Evolutionary conservation across 805 yeast genomes (phyloP), one percentile per base, ranked within the genome.

Genomic region (Ogataea kodamae): DNA sequence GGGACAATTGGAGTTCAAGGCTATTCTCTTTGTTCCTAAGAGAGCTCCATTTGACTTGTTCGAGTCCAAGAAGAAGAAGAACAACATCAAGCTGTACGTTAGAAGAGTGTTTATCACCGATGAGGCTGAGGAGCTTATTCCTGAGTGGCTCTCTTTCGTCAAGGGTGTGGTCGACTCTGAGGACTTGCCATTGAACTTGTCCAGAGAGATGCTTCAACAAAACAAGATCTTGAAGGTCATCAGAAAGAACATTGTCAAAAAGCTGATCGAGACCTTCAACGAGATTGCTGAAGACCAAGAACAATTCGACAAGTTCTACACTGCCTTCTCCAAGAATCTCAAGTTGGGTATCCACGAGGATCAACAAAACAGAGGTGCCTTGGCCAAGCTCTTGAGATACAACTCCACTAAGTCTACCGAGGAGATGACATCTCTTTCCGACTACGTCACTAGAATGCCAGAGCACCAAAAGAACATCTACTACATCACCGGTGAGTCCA

Each of bases 141-240:
- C 99, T 64, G 97, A 92, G 68, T 92, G 98, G 98, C 79, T 92
- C 64, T 73, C 88, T 37, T 92, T 92, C 68, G 86, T 92, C 59
- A 89, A 76, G 74, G 99, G 99, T 81, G 99, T 92, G 68, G 99
- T 92, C 48, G 99, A 92, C 74, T 87, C 97, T 55, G 97, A 92
- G 76, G 99, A 92, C 72, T 77, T 92, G 69, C 99, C 99, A 69
- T 82, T 92, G 70, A 92, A 92, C 90, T 78, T 92, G 74, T 92
- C 98, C 57, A 90, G 99, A 85, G 99, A 92, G 75, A 84, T 94
- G 84, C 79, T 92, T 64, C 99, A 92, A 75, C 99, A 92, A 75
- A 92, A 92, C 87, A 92, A 92, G 86, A 92, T 92, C 69, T 79
- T 92, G 72, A 92, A 92, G 84, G 98, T 92, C 49, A 92, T 92